A percentile compares a stretch with the other conserved stretches of the same genome.
Evolutionary conservation across 306 rosid species (phyloP).

Genomic region (Acacia acuminata): DNA sequence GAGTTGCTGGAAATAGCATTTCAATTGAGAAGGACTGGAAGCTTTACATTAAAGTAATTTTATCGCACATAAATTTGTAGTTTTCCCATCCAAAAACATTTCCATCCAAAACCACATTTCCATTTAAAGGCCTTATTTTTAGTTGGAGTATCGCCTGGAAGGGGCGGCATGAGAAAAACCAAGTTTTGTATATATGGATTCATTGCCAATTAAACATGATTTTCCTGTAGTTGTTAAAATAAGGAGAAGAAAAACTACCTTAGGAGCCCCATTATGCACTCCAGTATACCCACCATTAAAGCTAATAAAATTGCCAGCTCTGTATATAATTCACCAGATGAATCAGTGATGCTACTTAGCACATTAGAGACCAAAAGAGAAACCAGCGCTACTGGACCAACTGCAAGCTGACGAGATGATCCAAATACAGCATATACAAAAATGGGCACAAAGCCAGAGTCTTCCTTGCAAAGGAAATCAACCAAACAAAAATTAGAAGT

Average conservation of each 20-base stretch:
- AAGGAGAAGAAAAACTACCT: slow-evolving; percentile 54
- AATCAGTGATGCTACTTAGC: slow-evolving; percentile 70
- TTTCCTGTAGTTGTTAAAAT: slow-evolving; percentile 16
- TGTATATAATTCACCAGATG: slow-evolving; percentile 77
- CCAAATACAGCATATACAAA: slow-evolving; percentile 94
- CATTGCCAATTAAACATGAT: slow-evolving; percentile 16
- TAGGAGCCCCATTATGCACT: slow-evolving; percentile 91
- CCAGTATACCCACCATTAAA: slow-evolving; percentile 94
- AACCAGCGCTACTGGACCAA: slow-evolving; percentile 99
- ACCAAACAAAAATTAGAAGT: slow-evolving; percentile 32
- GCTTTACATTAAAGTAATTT: background rate
- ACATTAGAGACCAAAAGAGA: slow-evolving; percentile 86
- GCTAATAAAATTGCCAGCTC: slow-evolving; percentile 88
- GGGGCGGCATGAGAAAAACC: slow-evolving; percentile 3
- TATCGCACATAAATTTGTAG: background rate
- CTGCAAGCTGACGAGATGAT: slow-evolving; percentile 99
- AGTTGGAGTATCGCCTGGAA: background rate
- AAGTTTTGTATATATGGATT: slow-evolving; percentile 14
- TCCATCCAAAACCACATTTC: background rate
- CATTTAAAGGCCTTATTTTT: background rate
- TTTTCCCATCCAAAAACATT: background rate
- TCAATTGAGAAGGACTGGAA: background rate
- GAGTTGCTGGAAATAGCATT: background rate
- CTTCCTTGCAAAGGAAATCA: slow-evolving; percentile 48
- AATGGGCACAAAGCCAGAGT: slow-evolving; percentile 79